A percentile compares a stretch with the other conserved stretches of the same genome.
phyloP scores from a whole-genome alignment of 2,329 filamentous ascomycete genomes.

The Penicillium sp. region DNA sequence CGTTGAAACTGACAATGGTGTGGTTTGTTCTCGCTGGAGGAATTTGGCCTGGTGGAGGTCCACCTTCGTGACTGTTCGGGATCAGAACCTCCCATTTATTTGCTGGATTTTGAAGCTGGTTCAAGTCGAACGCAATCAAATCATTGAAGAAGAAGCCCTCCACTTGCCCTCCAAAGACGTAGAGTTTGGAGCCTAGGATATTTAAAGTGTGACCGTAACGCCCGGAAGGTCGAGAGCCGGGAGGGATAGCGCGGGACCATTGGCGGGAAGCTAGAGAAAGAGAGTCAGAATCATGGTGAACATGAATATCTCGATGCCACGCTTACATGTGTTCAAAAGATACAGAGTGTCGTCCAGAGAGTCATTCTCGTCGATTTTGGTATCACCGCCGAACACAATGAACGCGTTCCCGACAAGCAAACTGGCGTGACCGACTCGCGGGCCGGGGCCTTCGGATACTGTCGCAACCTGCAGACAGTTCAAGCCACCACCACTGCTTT shows the following conservation, averaged over 20 bases:
- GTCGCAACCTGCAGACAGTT: constrained; percentile 89
- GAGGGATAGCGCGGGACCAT: constrained; percentile 92
- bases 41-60: constrained; percentile 61
- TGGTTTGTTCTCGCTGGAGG: constrained; percentile 94
- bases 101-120: constrained; percentile 83
- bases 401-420: constrained; percentile 96
- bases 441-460: constrained; percentile 89
- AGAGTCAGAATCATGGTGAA: constrained; percentile 32
- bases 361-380: constrained; percentile 92
- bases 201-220: constrained; percentile 96
- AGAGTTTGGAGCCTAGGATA: constrained; percentile 94
- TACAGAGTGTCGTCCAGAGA: constrained; percentile 93
- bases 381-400: constrained; percentile 98
- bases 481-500: constrained; percentile 77
- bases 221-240: constrained; percentile 79
- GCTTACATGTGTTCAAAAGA: constrained; percentile 93
- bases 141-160: constrained; percentile 99
- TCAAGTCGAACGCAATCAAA: constrained; percentile 89
- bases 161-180: constrained; percentile 95
- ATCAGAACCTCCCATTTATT: constrained; percentile 96
- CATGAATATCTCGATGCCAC: not conserved
- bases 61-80: constrained; percentile 63
- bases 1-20: constrained; percentile 84
- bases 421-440: constrained; percentile 90
- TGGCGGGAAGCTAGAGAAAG: constrained; percentile 76